Evolutionary conservation across 331 rosid genomes (phyloP).

Genomic region (Spiraea crenata): DNA sequence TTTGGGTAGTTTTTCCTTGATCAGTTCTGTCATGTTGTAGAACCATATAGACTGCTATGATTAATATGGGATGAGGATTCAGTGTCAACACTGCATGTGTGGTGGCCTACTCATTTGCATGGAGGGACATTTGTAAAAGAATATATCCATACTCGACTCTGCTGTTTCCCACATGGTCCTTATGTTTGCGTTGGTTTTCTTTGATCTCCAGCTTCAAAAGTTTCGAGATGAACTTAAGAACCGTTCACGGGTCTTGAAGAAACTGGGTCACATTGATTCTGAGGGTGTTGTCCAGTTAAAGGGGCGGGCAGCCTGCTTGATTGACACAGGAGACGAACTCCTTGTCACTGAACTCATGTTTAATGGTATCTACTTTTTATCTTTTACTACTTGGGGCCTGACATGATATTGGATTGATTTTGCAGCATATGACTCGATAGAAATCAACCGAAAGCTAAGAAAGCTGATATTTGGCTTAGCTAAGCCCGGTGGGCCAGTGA

Average conservation of each 20-base stretch:
- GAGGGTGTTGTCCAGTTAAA: conserved; percentile 94
- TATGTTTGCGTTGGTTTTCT: conserved; percentile 2
- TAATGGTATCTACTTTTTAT: conserved; percentile 55
- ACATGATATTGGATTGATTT: background rate
- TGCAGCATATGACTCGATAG: background rate
- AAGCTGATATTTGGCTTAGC: background rate
- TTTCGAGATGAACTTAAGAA: conserved; percentile 89
- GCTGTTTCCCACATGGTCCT: background rate
- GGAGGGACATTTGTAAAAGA: background rate
- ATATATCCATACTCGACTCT: background rate
- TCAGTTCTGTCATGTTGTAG: background rate
- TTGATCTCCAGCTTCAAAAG: conserved; percentile 71
- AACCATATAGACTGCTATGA: background rate
- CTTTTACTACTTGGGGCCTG: conserved; percentile 13
- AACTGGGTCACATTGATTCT: conserved; percentile 92
- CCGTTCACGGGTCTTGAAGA: conserved; percentile 88
- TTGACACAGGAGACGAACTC: conserved; percentile 97
- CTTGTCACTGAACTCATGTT: conserved; percentile 97
- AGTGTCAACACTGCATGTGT: background rate
- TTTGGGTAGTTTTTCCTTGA: conserved; percentile 16
- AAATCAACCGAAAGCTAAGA: conserved; percentile 13
- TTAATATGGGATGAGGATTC: conserved; percentile 9
- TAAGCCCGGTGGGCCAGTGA: background rate
- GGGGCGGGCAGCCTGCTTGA: conserved; percentile 98
- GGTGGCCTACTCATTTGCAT: background rate